A percentile compares a stretch with the other conserved stretches of the same genome.
Conservation (phyloP, 805 yeast genomes). For the Candida parachauliodes region DNA sequence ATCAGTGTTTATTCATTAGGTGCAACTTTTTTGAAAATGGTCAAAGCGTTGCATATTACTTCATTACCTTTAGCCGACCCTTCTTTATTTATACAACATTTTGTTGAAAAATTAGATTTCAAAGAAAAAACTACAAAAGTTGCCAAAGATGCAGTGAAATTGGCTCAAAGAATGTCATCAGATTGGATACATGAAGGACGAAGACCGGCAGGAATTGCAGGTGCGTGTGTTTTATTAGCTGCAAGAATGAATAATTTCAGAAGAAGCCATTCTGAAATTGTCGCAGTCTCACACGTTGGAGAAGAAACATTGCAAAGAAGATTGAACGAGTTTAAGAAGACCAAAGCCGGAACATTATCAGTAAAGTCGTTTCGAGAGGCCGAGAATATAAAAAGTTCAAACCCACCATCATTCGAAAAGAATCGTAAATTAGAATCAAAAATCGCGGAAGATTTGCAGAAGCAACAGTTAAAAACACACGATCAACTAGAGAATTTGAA, state of each 20-base stretch:
- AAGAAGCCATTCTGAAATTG: constrained; percentile 89
- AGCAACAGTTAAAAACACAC: constrained; percentile 14
- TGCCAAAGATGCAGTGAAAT: constrained; percentile 77
- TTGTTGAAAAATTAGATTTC: constrained; percentile 82
- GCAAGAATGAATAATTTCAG: constrained; percentile 95
- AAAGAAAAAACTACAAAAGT: constrained; percentile 73
- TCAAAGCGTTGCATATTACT: constrained; percentile 75
- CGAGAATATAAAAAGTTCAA: constrained; percentile 39
- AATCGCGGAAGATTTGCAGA: constrained; percentile 29
- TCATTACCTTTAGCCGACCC: constrained; percentile 90
- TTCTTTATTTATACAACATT: constrained; percentile 87
- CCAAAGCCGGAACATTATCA: constrained; percentile 70
- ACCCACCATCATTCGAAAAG: constrained; percentile 80
- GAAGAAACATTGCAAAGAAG: constrained; percentile 90
- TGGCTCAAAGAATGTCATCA: constrained; percentile 86
- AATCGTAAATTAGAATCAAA: constrained; percentile 53
- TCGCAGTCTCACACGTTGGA: constrained; percentile 92
- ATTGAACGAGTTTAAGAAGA: constrained; percentile 78
- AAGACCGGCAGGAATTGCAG: constrained; percentile 98
- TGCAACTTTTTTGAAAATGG: constrained; percentile 90
- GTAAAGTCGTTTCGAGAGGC: constrained; percentile 66
- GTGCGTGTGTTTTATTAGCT: constrained; percentile 89
- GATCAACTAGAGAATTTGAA: constrained; percentile 4
- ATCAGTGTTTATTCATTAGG: constrained; percentile 93
- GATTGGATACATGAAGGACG: constrained; percentile 98